Evolutionary conservation across 495 filamentous ascomycete species (phyloP).

Genomic region (Terfezia boudieri): DNA sequence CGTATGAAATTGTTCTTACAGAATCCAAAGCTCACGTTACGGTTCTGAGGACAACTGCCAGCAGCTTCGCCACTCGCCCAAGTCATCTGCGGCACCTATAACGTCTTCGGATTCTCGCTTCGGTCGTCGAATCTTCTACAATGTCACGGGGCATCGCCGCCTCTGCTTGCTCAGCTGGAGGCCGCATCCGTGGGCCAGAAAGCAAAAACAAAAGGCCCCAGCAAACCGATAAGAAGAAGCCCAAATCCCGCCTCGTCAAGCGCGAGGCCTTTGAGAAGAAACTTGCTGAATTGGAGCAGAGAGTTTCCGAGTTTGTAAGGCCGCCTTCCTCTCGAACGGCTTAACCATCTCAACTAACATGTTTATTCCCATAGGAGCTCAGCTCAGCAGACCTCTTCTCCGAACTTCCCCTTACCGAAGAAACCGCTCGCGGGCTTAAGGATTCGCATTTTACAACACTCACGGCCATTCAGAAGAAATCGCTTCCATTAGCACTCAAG

Average conservation of each 20-base stretch:
- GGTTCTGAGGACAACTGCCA: background rate
- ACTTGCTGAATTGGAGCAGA: conserved; percentile 30
- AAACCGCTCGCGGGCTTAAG: conserved; percentile 59
- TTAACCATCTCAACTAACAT: background rate
- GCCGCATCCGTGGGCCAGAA: background rate
- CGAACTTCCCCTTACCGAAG: conserved; percentile 65
- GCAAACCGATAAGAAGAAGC: background rate
- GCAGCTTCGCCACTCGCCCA: background rate
- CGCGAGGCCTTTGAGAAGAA: conserved; percentile 42
- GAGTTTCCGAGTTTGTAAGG: conserved; percentile 27
- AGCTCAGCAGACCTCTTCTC: conserved; percentile 37
- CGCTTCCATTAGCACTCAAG: conserved; percentile 66
- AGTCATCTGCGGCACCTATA: background rate
- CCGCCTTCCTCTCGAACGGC: background rate
- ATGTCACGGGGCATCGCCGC: background rate
- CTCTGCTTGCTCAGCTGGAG: background rate
- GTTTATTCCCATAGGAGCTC: conserved; percentile 20
- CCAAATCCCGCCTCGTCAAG: conserved; percentile 22
- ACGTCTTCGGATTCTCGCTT: background rate
- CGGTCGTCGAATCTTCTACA: background rate
- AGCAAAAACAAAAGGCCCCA: background rate
- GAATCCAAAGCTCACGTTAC: background rate
- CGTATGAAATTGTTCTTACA: background rate
- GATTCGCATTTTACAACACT: conserved; percentile 73
- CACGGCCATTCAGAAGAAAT: conserved; percentile 78